Evolutionary conservation across 23 red algal species (phyloP).

Genomic region (Gracilaria gracilis): DNA sequence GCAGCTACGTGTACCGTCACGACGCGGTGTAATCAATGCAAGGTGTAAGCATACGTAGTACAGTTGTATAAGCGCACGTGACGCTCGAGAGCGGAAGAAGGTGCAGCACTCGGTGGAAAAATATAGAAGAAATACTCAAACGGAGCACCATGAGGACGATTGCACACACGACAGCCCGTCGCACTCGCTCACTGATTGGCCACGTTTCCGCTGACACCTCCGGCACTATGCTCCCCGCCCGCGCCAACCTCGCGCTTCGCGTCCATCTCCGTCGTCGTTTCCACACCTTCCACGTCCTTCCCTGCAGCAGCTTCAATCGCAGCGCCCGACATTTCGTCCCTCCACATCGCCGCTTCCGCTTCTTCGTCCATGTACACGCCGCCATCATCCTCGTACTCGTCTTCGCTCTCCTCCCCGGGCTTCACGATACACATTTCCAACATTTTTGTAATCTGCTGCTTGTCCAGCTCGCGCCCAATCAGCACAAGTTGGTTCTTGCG

Average conservation of each 20-base stretch:
- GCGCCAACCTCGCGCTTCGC: neutral
- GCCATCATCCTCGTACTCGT: constrained; percentile 32
- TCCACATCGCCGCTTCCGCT: neutral
- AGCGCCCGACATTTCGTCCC: neutral
- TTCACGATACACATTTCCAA: constrained; percentile 60
- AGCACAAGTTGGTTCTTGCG: constrained; percentile 89
- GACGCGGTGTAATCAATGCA: neutral
- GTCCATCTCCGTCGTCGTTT: neutral
- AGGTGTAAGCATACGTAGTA: neutral
- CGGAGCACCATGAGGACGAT: neutral
- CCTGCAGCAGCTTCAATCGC: no score
- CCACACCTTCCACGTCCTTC: neutral
- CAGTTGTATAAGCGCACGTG: neutral
- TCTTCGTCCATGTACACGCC: neutral
- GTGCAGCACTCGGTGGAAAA: neutral
- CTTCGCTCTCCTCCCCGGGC: constrained; percentile 63
- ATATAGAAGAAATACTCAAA: neutral
- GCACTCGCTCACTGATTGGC: neutral
- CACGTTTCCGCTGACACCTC: neutral
- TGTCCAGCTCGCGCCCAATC: constrained; percentile 93
- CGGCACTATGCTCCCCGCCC: neutral
- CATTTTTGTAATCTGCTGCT: constrained; percentile 39
- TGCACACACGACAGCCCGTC: neutral
- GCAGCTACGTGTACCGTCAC: neutral
- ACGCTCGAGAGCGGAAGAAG: neutral